A percentile compares a stretch with the other conserved stretches of the same genome.
Evolutionary conservation across 1,284 basidiomycete species (phyloP).

Genomic region (Boletus semigastroideus): DNA sequence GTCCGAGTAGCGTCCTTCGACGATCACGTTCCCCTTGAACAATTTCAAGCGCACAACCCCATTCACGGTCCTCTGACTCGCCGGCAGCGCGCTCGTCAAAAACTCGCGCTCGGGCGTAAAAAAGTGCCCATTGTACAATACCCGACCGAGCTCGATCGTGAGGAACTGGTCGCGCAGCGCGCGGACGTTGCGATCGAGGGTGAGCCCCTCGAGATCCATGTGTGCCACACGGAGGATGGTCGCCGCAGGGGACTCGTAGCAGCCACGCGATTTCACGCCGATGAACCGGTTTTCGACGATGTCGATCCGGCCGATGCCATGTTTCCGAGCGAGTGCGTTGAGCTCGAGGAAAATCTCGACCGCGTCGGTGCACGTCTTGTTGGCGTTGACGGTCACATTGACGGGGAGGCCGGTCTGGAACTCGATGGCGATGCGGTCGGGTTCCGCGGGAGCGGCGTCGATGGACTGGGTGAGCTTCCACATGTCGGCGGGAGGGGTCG

Average conservation of each 20-base stretch:
- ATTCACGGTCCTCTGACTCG: constrained; percentile 96
- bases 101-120: constrained; percentile 99
- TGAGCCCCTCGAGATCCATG: constrained; percentile 96
- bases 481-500: constrained; percentile 97
- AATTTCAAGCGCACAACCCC: constrained; percentile 88
- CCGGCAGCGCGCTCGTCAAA: constrained; percentile 83
- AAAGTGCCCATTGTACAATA: constrained; percentile 97
- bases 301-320: constrained; percentile 96
- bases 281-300: constrained; percentile 99
- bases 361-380: constrained; percentile 78
- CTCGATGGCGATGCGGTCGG: constrained; percentile 83
- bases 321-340: constrained; percentile 91
- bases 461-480: constrained; percentile 95
- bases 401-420: constrained; percentile 87
- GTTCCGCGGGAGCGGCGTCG: constrained; percentile 77
- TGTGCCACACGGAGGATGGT: constrained; percentile 96
- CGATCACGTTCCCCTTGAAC: constrained; percentile 95
- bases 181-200: constrained; percentile 96
- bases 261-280: constrained; percentile 97
- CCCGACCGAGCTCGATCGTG: constrained; percentile 86
- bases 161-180: constrained; percentile 94
- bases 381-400: constrained; percentile 59
- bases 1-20: constrained; percentile 89
- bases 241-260: constrained; percentile 96
- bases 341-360: constrained; percentile 95